These are phyloP conservation scores for Berberis vulgaris DNA, from an alignment of 164 flowering plant genomes.

Conservation along the genomic window DNA sequence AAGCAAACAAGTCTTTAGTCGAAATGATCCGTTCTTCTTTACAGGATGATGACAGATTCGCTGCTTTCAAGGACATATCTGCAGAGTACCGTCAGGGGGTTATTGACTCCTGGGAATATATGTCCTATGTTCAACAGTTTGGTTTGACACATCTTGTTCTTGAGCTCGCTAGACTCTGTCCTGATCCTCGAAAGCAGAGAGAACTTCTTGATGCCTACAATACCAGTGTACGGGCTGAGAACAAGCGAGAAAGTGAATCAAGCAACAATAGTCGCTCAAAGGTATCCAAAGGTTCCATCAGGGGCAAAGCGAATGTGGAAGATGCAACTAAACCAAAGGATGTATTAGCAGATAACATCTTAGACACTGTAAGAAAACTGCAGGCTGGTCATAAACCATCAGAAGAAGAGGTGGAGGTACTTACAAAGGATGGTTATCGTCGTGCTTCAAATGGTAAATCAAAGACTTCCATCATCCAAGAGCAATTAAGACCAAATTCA, in stretches of 20 bases:
- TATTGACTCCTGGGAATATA: conserved; percentile 44
- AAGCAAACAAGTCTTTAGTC: conserved; percentile 73
- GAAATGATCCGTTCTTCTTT: conserved; percentile 66
- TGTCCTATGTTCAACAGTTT: conserved; percentile 58
- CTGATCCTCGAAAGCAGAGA: conserved; percentile 70
- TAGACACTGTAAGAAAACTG: conserved; percentile 48
- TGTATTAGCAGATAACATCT: conserved; percentile 40
- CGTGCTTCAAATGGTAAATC: conserved; percentile 37
- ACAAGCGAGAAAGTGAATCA: conserved; percentile 17
- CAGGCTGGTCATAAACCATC: conserved; percentile 44
- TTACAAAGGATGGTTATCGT: conserved; percentile 73
- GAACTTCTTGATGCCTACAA: conserved; percentile 66
- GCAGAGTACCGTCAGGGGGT: conserved; percentile 61
- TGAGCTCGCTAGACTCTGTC: conserved; percentile 79
- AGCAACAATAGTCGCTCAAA: conserved; percentile 9
- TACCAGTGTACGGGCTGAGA: conserved; percentile 25
- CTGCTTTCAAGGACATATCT: conserved; percentile 60
- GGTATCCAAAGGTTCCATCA: conserved; percentile 22
- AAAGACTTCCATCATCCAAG: conserved; percentile 19
- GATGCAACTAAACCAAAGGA: conserved; percentile 21
- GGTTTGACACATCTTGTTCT: conserved; percentile 72
- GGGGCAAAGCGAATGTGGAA: conserved; percentile 46
- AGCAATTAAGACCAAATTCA: conserved; percentile 16
- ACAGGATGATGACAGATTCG: conserved; percentile 50
- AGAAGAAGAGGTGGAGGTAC: conserved; percentile 55